A percentile compares a stretch with the other conserved stretches of the same genome.
Conservation (phyloP, 1,139 yeast species). For the Diutina catenulata region DNA sequence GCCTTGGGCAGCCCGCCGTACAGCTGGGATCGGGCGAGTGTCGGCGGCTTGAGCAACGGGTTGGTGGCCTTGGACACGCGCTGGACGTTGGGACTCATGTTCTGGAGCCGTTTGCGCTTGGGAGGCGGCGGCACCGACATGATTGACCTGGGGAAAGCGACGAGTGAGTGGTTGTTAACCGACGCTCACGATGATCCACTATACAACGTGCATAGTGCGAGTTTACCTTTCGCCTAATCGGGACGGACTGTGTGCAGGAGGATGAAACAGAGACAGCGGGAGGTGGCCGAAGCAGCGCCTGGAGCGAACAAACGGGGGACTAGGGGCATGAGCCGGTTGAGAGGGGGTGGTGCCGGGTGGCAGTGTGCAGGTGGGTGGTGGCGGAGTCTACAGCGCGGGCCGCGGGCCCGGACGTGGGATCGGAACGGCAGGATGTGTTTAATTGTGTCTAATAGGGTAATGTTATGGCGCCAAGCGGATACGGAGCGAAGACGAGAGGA, state of each 20-base stretch:
- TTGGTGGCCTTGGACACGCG: constrained; percentile 18
- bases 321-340: too few species aligned
- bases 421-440: too few species aligned
- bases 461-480: too few species aligned
- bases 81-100: constrained; percentile 30
- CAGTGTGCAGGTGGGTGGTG: too few species aligned
- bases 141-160: background rate
- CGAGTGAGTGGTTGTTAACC: background rate
- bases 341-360: too few species aligned
- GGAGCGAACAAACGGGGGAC: too few species aligned
- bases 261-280: background rate
- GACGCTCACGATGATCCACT: background rate
- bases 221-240: background rate
- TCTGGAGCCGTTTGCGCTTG: constrained; percentile 16
- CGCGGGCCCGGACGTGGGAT: too few species aligned
- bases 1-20: constrained; percentile 7
- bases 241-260: background rate
- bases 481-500: too few species aligned
- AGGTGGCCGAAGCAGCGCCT: too few species aligned
- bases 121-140: background rate
- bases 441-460: too few species aligned
- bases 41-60: constrained; percentile 11
- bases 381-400: too few species aligned
- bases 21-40: constrained; percentile 8
- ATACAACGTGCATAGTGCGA: background rate